Evolutionary conservation across 106 monocot genomes (phyloP).

Genomic region (Allium cepa): DNA sequence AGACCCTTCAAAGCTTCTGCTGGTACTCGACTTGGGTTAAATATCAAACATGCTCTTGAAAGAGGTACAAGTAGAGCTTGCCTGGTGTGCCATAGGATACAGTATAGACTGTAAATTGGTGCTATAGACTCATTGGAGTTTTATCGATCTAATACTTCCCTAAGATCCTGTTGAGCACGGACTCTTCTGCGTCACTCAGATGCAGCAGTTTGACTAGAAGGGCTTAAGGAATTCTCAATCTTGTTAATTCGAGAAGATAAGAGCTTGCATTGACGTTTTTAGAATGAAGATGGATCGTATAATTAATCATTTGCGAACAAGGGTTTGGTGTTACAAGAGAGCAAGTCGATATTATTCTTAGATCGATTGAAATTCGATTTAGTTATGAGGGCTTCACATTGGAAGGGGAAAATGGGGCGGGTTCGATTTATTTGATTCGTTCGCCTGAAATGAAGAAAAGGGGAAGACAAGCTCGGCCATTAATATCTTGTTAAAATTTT

Average conservation of each 20-base stretch:
- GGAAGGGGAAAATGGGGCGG: no score
- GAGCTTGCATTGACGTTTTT: conserved; percentile 16
- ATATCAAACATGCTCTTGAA: conserved; percentile 75
- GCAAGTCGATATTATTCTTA: no score
- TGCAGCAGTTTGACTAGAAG: conserved; percentile 38
- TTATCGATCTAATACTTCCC: conserved; percentile 38
- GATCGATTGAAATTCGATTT: no score
- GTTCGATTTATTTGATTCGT: no score
- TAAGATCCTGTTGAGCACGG: conserved; percentile 68
- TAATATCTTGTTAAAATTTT: no score
- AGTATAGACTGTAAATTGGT: conserved; percentile 2
- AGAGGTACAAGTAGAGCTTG: conserved; percentile 84
- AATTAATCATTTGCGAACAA: neutral
- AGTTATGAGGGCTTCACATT: no score
- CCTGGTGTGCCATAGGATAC: conserved; percentile 91
- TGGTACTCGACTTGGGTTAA: conserved; percentile 56
- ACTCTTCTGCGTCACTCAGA: conserved; percentile 76
- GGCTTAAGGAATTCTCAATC: conserved; percentile 63
- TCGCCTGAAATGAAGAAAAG: no score
- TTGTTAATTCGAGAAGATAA: conserved; percentile 34
- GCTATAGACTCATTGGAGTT: conserved; percentile 9
- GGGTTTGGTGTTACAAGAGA: no score
- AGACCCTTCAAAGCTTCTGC: conserved; percentile 73
- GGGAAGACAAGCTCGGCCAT: no score
- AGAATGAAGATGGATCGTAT: conserved; percentile 23